These are phyloP conservation scores for Anthracocystis setariae DNA, from an alignment of 1,284 basidiomycete genomes.

Conservation along the genomic window DNA sequence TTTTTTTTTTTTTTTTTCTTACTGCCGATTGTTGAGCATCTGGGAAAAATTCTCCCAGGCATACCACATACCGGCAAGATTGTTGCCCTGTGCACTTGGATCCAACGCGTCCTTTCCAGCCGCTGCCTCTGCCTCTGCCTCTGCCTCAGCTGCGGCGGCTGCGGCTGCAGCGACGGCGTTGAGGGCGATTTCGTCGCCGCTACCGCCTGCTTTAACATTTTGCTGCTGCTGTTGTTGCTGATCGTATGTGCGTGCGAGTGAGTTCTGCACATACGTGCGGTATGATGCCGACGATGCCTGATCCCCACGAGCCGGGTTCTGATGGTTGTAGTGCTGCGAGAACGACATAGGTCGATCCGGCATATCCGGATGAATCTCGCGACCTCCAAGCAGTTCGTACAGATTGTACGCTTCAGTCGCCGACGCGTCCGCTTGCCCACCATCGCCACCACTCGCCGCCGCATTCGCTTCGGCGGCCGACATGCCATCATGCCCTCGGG, in stretches of 20 bases:
- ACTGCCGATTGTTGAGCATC: conserved; percentile 56
- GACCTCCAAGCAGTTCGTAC: conserved; percentile 42
- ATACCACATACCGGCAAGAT: conserved; percentile 44
- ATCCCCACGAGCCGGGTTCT: conserved; percentile 34
- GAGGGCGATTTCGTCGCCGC: conserved; percentile 33
- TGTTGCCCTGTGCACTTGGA: conserved; percentile 33
- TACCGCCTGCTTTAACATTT: conserved; percentile 9
- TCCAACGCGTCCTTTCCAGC: conserved; percentile 33
- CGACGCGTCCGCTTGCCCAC: conserved; percentile 13
- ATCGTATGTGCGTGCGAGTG: conserved; percentile 44
- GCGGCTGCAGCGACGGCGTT: conserved; percentile 44
- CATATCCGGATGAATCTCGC: conserved; percentile 23
- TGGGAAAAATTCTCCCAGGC: conserved; percentile 53
- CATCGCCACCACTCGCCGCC: conserved; percentile 6
- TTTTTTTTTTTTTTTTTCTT: no score
- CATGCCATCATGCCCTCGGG: conserved; percentile 10
- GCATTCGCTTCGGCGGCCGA: conserved; percentile 2
- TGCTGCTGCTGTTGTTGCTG: conserved; percentile 36
- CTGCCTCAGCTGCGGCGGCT: conserved; percentile 27
- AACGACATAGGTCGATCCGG: conserved; percentile 53
- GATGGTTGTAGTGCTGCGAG: conserved; percentile 54
- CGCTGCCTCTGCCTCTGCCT: no score
- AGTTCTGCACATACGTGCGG: conserved; percentile 43
- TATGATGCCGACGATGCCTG: conserved; percentile 41
- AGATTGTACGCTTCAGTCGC: conserved; percentile 38